Evolutionary conservation across 2,329 filamentous ascomycete species (phyloP), one percentile per base, ranked within the genome.

Genomic region (Hirsutella thompsonii): DNA sequence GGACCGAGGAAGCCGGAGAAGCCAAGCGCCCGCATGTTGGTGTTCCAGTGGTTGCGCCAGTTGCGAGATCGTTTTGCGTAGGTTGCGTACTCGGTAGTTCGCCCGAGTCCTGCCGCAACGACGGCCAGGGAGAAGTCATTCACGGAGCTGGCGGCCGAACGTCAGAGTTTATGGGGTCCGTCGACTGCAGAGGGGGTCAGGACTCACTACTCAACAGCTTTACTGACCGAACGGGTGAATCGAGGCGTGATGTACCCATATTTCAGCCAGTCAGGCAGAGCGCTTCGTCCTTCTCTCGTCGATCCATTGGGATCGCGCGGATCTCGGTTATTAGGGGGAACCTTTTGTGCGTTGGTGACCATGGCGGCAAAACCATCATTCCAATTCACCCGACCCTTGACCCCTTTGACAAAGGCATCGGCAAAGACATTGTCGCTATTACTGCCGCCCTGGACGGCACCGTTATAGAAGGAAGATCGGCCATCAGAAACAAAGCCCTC

Each of bases 1-100:
- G 81, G 81, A 0, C 78, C 79, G 4, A 85, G 60, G 53, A 85
- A 85, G 0, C 81, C 81, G 0, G 61, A 68, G 56, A 81, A 82
- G 4, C 70, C 72, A 0, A 80, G 64, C 0, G 74, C 74, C 1
- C 62, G 64, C 36, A 75, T 67, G 37, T 72, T 55, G 0, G 68
- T 53, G 53, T 84, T 79, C 79, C 79, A 86, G 47, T 84, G 79
- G 51, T 83, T 83, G 14, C 76, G 69, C 81, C 81, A 86, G 50
- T 83, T 79, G 9, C 70, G 66, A 1, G 77, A 81, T 8, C 80
- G 71, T 36, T 69, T 61, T 20, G 83, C 63, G 48, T 84, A 85
- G 40, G 67, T 78, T 3, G 59, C 46, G 3, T 73, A 70, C 34
- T 79, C 74, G 1, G 59, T 58, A 0, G 50, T 42, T 37, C 70